Conservation (phyloP, 2,329 filamentous ascomycete species). For the Falciphora oryzae region DNA sequence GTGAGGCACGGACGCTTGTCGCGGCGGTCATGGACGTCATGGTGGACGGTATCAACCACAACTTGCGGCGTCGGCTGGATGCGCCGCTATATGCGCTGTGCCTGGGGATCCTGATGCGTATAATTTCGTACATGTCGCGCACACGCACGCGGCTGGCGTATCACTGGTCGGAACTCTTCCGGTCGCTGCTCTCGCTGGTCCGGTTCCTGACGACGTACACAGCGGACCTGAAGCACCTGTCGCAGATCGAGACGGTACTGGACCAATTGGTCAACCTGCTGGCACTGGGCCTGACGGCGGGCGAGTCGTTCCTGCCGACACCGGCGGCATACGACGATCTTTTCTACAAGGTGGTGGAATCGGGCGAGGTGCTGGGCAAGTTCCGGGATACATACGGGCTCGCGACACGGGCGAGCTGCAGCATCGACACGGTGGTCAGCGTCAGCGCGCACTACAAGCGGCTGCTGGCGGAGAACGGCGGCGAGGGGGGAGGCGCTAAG, state of each 20-base stretch:
- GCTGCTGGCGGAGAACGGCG: constrained; percentile 52
- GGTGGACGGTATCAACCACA: constrained; percentile 90
- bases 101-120: constrained; percentile 73
- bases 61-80: constrained; percentile 79
- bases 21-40: constrained; percentile 78
- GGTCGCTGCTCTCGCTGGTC: constrained; percentile 78
- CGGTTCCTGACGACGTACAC: constrained; percentile 88
- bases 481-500: constrained; percentile 42
- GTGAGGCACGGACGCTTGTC: constrained; percentile 36
- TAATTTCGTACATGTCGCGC: constrained; percentile 78
- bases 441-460: constrained; percentile 84
- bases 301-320: constrained; percentile 86
- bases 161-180: constrained; percentile 95
- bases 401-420: constrained; percentile 53
- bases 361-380: constrained; percentile 72
- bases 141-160: constrained; percentile 77
- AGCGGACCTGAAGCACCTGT: constrained; percentile 63
- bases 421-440: constrained; percentile 77
- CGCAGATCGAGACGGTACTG: constrained; percentile 67
- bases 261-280: constrained; percentile 76
- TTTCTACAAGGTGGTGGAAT: constrained; percentile 97
- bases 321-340: constrained; percentile 88
- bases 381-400: constrained; percentile 74
- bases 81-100: constrained; percentile 77
- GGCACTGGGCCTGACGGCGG: constrained; percentile 75